These are phyloP conservation scores for Wickerhamomyces queroliae DNA, from an alignment of 805 yeast genomes.

Conservation along the genomic window DNA sequence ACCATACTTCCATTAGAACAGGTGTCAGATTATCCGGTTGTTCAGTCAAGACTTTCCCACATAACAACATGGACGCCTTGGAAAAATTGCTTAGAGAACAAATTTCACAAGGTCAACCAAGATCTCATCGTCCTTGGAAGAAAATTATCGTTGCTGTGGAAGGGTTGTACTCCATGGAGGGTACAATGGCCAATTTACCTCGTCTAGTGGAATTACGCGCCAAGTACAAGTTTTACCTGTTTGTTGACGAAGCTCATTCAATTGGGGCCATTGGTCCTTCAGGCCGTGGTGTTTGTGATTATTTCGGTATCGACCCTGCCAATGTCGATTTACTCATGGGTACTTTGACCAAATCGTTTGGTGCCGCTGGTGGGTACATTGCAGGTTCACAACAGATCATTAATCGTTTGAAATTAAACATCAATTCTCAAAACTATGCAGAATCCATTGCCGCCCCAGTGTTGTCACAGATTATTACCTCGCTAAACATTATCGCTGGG, in stretches of 20 bases:
- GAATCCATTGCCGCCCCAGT: slow-evolving; percentile 93
- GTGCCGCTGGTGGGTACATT: slow-evolving; percentile 97
- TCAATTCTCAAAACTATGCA: slow-evolving; percentile 69
- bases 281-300: slow-evolving; percentile 95
- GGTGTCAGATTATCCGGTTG: slow-evolving; percentile 94
- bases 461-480: slow-evolving; percentile 76
- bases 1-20: slow-evolving; percentile 93
- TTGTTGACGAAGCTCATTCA: slow-evolving; percentile 97
- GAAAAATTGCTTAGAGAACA: slow-evolving; percentile 77
- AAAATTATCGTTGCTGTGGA: slow-evolving; percentile 82
- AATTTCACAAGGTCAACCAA: slow-evolving; percentile 91
- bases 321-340: slow-evolving; percentile 92
- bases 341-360: slow-evolving; percentile 94
- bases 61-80: slow-evolving; percentile 78
- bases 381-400: slow-evolving; percentile 70
- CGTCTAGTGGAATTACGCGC: slow-evolving; percentile 63
- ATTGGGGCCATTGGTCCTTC: slow-evolving; percentile 96
- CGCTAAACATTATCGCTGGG: slow-evolving; percentile 76
- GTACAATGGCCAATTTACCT: slow-evolving; percentile 83
- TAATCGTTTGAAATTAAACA: slow-evolving; percentile 66
- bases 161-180: slow-evolving; percentile 92
- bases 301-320: slow-evolving; percentile 72
- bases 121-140: slow-evolving; percentile 94
- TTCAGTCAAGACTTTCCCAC: slow-evolving; percentile 84
- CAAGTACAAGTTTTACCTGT: slow-evolving; percentile 83